Percentiles rank a stretch among this genome's conserved stretches.
These are phyloP conservation scores for Neofusicoccum sp. DNA, from an alignment of 2,329 filamentous ascomycete species.

Conservation along the genomic window DNA sequence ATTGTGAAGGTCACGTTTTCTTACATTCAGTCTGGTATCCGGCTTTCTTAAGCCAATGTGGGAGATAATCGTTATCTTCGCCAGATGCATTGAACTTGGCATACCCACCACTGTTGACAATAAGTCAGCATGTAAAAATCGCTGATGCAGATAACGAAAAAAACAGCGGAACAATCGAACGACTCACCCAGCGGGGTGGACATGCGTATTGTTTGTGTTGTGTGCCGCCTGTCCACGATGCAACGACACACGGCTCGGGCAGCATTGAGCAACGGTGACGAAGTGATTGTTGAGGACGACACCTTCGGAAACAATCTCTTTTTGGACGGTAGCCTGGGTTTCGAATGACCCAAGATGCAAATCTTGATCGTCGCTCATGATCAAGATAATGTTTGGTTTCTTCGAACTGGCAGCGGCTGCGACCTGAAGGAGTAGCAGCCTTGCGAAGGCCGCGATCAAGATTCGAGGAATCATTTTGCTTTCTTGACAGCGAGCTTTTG, in stretches of 20 bases:
- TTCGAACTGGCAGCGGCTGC: background rate
- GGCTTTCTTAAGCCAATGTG: conserved; percentile 22
- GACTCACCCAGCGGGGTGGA: conserved; percentile 20
- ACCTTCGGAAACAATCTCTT: conserved; percentile 58
- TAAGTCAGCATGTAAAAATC: background rate
- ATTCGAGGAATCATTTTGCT: no score
- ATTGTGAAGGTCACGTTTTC: no score
- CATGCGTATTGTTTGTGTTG: conserved; percentile 44
- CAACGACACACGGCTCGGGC: conserved; percentile 63
- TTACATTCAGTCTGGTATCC: conserved; percentile 22
- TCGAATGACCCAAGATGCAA: conserved; percentile 59
- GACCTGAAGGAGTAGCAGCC: background rate
- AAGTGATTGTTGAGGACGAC: conserved; percentile 62
- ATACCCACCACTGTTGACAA: conserved; percentile 17
- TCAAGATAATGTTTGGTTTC: conserved; percentile 60
- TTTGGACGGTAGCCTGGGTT: conserved; percentile 59
- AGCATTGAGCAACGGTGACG: conserved; percentile 65
- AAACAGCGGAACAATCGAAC: background rate
- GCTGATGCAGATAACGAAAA: background rate
- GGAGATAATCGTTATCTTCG: conserved; percentile 22
- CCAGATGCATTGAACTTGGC: conserved; percentile 15
- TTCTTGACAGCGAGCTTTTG: no score
- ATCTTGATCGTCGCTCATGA: conserved; percentile 68
- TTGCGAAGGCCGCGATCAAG: background rate
- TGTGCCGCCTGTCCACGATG: conserved; percentile 66